These are phyloP conservation scores for Leishmania major DNA, from an alignment of 208 protist species.

Conservation along the genomic window DNA sequence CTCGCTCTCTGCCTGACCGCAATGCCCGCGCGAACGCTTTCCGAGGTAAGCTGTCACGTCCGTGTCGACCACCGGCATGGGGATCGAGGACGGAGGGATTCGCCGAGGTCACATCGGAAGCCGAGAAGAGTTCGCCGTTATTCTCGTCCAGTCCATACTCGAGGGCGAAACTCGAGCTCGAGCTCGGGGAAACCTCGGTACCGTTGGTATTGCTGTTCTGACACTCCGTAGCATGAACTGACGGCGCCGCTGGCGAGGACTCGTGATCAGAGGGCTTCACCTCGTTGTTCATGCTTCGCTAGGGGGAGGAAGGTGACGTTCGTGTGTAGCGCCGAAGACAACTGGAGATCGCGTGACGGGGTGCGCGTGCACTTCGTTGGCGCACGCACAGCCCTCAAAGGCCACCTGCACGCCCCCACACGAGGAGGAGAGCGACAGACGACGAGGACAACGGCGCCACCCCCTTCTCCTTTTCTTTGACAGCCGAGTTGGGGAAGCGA, in stretches of 20 bases:
- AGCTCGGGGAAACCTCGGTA: not conserved
- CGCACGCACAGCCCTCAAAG: too few relatives aligned
- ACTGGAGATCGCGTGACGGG: not conserved
- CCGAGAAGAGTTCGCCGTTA: slow-evolving; percentile 9
- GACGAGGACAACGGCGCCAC: too few relatives aligned
- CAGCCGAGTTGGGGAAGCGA: not conserved
- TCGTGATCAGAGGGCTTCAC: not conserved
- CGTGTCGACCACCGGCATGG: not conserved
- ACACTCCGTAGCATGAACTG: not conserved
- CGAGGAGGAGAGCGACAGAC: not conserved
- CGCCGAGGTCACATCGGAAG: slow-evolving; percentile 11
- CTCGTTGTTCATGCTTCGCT: not conserved
- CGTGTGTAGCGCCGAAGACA: not conserved
- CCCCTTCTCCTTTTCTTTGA: not conserved
- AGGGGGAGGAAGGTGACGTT: not conserved
- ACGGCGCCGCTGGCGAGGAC: not conserved
- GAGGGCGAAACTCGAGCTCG: slow-evolving; percentile 21
- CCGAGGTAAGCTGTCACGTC: not conserved
- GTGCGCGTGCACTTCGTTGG: too few relatives aligned
- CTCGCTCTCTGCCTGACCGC: not conserved
- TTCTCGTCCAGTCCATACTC: slow-evolving; percentile 4
- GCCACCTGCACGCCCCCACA: not conserved
- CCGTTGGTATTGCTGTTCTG: not conserved
- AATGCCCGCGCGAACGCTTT: not conserved
- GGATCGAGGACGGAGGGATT: slow-evolving; percentile 11